Evolutionary conservation across 2,329 filamentous ascomycete species (phyloP).

Genomic region (Cadophora gregata): DNA sequence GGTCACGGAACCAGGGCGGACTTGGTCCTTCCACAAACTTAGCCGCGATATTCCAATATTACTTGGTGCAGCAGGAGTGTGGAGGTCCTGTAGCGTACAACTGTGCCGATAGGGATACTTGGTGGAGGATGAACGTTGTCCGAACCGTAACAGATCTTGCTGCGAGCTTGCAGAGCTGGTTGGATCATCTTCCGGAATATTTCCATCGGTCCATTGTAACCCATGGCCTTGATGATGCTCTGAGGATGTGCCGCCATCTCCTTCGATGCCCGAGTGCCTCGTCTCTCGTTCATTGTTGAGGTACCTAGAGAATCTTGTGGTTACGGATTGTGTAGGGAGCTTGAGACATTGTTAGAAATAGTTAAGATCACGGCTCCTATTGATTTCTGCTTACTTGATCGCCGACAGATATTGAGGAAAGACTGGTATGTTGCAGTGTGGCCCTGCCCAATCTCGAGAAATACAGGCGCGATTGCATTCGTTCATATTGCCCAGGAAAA

Average conservation of each 20-base stretch:
- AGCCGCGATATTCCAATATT: neutral
- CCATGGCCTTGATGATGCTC: neutral
- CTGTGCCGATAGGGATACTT: neutral
- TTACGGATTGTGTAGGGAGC: neutral
- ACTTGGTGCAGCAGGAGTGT: neutral
- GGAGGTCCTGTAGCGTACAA: neutral
- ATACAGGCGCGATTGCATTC: constrained; percentile 44
- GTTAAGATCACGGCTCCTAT: neutral
- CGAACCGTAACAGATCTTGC: neutral
- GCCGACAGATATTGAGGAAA: neutral
- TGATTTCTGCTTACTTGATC: constrained; percentile 10
- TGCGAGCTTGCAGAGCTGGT: neutral
- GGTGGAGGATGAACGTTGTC: neutral
- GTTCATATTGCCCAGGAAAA: constrained; percentile 40
- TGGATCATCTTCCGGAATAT: neutral
- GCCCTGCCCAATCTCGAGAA: constrained; percentile 39
- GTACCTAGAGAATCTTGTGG: neutral
- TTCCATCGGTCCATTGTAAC: neutral
- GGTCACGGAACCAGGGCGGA: neutral
- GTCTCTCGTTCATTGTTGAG: neutral
- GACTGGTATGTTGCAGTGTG: constrained; percentile 24
- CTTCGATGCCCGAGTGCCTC: neutral
- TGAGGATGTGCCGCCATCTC: neutral
- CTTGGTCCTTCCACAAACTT: neutral
- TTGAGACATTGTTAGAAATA: neutral